Base-by-base conservation (phyloP, 495 filamentous ascomycete species). In the Hypoxylon lenormandii region DNA sequence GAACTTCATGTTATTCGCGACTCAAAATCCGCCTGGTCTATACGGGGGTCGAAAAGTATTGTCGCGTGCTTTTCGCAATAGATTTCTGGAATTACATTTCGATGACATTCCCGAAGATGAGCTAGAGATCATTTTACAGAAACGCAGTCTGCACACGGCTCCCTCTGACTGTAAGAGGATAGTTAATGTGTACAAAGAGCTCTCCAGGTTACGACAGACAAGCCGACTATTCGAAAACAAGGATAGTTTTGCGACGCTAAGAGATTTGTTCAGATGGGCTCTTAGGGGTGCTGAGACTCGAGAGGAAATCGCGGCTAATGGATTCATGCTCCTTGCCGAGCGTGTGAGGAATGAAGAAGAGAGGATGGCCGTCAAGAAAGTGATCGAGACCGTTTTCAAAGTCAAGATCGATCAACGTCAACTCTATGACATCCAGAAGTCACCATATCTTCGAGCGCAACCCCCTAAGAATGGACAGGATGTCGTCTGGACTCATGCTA, bases 1-100 rank as follows among this genome's bases (percentile, higher is more conserved):
- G 33, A 92, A 96, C 74, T 99, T 99, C 79, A 96, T 98, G 89
- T 84, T 99, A 0, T 99, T 98, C 69, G 96, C 96, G n/a, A 99
- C 96, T 0, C 96, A 99, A 72, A 99, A 99, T 68, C 96, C 96
- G 2, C 90, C 96, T 15, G 96, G 96, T 19, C 79, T 98, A 4
- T 99, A 99, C 74, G 96, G 96, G 61, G 96, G 96, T 18, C 84
- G 96, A 63, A 99, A 99, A 73, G 86, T 91, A 4, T 81, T 99
- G 3, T 97, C 94, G 11, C 87, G 96, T 6, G 96, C 96, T 1
- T 98, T 99, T 78, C 87, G 95, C 57, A 99, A 98, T 77, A 87
- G 96, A 69, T 99, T 99, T 77, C 86, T 99, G 13, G 96, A 99
- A 74, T 82, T 99, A 4, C 96, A 99, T 76, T 98, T 97, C 63